Conservation (phyloP, 2,329 filamentous ascomycete species). For the Pseudogymnoascus sp. region DNA sequence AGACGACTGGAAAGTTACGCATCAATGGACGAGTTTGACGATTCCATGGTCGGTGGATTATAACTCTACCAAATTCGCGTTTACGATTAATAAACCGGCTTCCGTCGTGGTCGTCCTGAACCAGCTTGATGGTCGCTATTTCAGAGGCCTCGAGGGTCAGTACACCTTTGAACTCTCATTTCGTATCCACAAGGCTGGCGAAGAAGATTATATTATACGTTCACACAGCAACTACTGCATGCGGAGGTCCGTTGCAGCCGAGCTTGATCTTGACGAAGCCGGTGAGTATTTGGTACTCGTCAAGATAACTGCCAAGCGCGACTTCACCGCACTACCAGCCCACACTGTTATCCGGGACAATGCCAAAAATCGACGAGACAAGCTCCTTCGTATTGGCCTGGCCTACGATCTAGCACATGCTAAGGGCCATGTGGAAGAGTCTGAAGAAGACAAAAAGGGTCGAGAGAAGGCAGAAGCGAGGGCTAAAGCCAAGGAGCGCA, state of each 20-base stretch:
- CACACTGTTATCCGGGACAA: constrained; percentile 52
- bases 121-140: constrained; percentile 55
- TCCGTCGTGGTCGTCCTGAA: constrained; percentile 52
- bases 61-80: constrained; percentile 50
- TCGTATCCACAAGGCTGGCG: constrained; percentile 41
- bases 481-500: constrained; percentile 33
- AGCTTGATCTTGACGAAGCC: constrained; percentile 45
- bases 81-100: constrained; percentile 46
- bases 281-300: constrained; percentile 51
- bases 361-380: constrained; percentile 31
- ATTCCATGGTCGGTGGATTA: constrained; percentile 55
- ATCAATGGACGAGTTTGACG: constrained; percentile 52
- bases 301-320: constrained; percentile 43
- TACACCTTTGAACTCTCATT: constrained; percentile 41
- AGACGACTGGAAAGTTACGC: constrained; percentile 49
- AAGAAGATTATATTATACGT: constrained; percentile 51
- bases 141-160: constrained; percentile 50
- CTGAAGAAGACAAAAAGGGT: constrained; percentile 33
- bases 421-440: constrained; percentile 47
- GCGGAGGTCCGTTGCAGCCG: constrained; percentile 49
- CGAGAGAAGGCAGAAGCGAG: constrained; percentile 21
- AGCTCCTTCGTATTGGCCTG: constrained; percentile 48
- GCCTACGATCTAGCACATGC: constrained; percentile 53
- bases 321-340: constrained; percentile 32
- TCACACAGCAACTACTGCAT: constrained; percentile 51